Evolutionary conservation across 257 asterid species (phyloP), one percentile per base, ranked within the genome.

Genomic region (Anisodus acutangulus): DNA sequence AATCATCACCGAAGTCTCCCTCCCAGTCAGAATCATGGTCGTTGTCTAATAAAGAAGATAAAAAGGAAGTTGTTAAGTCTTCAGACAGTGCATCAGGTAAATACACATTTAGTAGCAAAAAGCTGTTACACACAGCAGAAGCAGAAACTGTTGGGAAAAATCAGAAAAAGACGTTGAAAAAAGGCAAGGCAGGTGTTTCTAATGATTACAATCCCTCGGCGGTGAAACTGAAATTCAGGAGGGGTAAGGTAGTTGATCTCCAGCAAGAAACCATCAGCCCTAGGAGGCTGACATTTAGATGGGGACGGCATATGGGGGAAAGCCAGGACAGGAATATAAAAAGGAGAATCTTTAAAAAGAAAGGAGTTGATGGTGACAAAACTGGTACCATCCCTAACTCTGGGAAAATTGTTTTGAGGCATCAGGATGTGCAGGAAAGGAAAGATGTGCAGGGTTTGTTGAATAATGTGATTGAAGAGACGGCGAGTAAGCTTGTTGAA

Each of bases 401-500:
- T 10, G 88, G 87, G 59, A 91, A 88, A 84, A 89, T 95, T 8
- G 88, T 89, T 39, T 85, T 95, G 85, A 90, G 94, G 91, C 97
- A 92, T 85, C 96, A 90, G 88, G 93, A 89, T 84, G 78, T 87
- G 83, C 91, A 88, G 86, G 95, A 80, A 26, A 93, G 91, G 92
- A 95, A 91, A 88, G 95, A 92, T 83, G 93, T 90, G 62, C 97
- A 90, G 88, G 94, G 94, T 62, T 86, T 94, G 62, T 80, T 93
- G 71, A 95, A 95, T 81, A 92, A 92, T 76, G 97, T 92, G 15
- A 95, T 94, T 4, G 97, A 95, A 89, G 97, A 93, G 88, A 93
- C 98, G 11, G 98, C 97, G 6, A 95, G 97, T 85, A 95, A 92
- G 87, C 98, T 95, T 35, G 98, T 87, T 1, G 88, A 87, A 83